A percentile compares a stretch with the other conserved stretches of the same genome.
phyloP scores from a whole-genome alignment of 345 rosid species.

The Zanthoxylum bungeanum region DNA sequence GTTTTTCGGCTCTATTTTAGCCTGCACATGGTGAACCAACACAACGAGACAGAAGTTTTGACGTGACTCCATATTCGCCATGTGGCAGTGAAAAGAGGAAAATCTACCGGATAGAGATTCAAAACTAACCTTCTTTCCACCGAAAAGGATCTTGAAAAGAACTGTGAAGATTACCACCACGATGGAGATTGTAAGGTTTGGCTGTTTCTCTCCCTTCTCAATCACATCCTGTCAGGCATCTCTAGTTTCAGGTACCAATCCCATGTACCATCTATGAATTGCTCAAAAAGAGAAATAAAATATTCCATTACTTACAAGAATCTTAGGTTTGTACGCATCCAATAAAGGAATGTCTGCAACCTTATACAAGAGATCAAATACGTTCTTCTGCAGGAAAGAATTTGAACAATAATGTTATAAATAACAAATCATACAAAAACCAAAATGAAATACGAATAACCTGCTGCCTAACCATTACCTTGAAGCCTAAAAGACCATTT shows the following conservation, averaged over 20 bases:
- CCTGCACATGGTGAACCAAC: slow-evolving; percentile 18
- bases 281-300: neutral
- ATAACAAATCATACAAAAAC: neutral
- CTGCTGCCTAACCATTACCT: slow-evolving; percentile 27
- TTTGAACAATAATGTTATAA: neutral
- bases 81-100: too few species aligned
- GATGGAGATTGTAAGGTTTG: slow-evolving; percentile 37
- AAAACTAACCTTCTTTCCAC: slow-evolving; percentile 66
- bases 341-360: slow-evolving; percentile 71
- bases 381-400: slow-evolving; percentile 43
- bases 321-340: slow-evolving; percentile 50
- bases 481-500: slow-evolving; percentile 44
- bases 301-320: slow-evolving; percentile 40
- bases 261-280: neutral
- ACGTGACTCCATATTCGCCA: neutral
- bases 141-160: slow-evolving; percentile 35
- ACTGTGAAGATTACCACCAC: slow-evolving; percentile 28
- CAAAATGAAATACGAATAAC: neutral
- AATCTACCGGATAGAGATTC: neutral
- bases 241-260: slow-evolving; percentile 1
- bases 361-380: slow-evolving; percentile 66
- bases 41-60: too few species aligned
- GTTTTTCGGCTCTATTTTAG: slow-evolving; percentile 37
- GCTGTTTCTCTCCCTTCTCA: slow-evolving; percentile 57
- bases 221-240: slow-evolving; percentile 46